A percentile compares a stretch with the other conserved stretches of the same genome.
Conservation (phyloP, 768 basidiomycete species). For the Leccinum ochraceum region DNA sequence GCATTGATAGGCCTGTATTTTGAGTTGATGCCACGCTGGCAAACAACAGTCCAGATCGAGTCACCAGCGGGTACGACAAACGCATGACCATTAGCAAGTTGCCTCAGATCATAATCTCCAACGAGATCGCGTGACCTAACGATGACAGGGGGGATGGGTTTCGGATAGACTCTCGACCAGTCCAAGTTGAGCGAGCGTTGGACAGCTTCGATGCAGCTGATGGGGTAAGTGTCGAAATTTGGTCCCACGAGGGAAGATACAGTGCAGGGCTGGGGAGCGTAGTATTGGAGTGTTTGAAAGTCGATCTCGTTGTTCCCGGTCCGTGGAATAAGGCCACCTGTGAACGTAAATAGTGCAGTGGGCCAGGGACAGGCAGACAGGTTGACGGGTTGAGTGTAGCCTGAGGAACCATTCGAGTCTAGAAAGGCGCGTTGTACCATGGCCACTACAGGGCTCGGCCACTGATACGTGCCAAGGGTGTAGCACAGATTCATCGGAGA, state of each 20-base stretch:
- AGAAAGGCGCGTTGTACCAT: conserved; percentile 13
- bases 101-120: background rate
- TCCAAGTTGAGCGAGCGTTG: conserved; percentile 8
- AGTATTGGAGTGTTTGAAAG: conserved; percentile 11
- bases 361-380: background rate
- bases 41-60: conserved; percentile 17
- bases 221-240: conserved; percentile 7
- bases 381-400: background rate
- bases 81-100: conserved; percentile 6
- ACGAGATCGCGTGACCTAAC: conserved; percentile 20
- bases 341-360: conserved; percentile 8
- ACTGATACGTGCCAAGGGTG: background rate
- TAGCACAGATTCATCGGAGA: background rate
- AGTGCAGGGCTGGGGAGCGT: background rate
- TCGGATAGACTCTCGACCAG: conserved; percentile 15
- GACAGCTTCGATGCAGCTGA: conserved; percentile 12
- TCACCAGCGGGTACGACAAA: conserved; percentile 9
- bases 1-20: conserved; percentile 8
- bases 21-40: conserved; percentile 17
- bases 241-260: background rate
- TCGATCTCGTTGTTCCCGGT: conserved; percentile 9
- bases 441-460: conserved; percentile 15
- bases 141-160: conserved; percentile 26
- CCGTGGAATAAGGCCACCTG: conserved; percentile 1
- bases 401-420: background rate